Conservation (phyloP, 768 basidiomycete genomes). For the Mycena haematopus region DNA sequence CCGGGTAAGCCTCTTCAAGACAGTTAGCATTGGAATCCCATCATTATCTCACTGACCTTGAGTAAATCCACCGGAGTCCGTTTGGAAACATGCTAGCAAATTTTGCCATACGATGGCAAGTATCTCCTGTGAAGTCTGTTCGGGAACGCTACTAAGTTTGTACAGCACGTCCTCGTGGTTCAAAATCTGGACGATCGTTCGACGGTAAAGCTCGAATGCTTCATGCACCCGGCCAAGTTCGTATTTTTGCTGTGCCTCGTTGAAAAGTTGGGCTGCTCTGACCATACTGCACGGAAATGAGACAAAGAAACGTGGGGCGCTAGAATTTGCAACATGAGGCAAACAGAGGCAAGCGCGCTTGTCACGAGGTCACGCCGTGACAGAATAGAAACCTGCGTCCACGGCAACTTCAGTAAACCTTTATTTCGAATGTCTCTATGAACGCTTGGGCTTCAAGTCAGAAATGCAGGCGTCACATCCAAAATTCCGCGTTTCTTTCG, state of each 20-base stretch:
- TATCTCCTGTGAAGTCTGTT: slow-evolving; percentile 31
- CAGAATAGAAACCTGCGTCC: too few relatives aligned
- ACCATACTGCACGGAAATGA: not conserved
- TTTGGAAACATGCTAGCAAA: slow-evolving; percentile 36
- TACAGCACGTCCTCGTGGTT: slow-evolving; percentile 36
- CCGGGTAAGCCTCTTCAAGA: slow-evolving; percentile 33
- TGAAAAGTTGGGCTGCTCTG: not conserved
- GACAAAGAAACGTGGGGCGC: too few relatives aligned
- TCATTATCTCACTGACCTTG: slow-evolving; percentile 3
- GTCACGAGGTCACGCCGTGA: not conserved
- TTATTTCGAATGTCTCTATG: slow-evolving; percentile 18
- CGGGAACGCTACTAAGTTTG: slow-evolving; percentile 15
- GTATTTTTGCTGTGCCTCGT: slow-evolving; percentile 5
- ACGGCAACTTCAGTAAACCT: not conserved
- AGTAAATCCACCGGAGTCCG: slow-evolving; percentile 7
- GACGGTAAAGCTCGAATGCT: slow-evolving; percentile 39
- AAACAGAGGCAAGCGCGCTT: too few relatives aligned
- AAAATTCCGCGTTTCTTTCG: not conserved
- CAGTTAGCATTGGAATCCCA: slow-evolving; percentile 28
- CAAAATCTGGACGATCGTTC: slow-evolving; percentile 37
- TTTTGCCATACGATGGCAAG: slow-evolving; percentile 38
- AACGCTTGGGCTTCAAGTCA: slow-evolving; percentile 21
- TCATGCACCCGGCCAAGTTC: slow-evolving; percentile 3
- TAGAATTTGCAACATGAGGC: too few relatives aligned
- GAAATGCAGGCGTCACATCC: slow-evolving; percentile 19